Evolutionary conservation across 140 eudicot species (phyloP).

Genomic region (Bidens hawaiensis): DNA sequence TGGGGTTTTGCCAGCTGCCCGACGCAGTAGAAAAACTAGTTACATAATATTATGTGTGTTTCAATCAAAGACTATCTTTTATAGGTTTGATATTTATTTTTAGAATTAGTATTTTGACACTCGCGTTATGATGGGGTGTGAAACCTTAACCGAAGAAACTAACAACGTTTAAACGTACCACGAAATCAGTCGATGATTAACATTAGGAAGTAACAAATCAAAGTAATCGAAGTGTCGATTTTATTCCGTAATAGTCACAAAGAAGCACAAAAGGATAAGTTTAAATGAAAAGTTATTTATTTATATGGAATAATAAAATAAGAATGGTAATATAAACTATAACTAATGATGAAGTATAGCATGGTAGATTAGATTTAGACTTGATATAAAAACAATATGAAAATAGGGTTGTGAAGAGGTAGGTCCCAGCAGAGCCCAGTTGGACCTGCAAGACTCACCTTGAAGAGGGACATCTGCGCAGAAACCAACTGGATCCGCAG

Average conservation of each 20-base stretch:
- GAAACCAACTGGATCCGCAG: no score
- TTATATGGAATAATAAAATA: constrained; percentile 6
- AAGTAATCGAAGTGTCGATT: no score
- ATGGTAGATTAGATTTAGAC: constrained; percentile 25
- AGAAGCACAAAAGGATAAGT: neutral
- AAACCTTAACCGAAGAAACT: no score
- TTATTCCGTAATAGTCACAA: neutral
- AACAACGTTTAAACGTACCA: no score
- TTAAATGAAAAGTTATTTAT: neutral
- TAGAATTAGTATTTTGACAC: no score
- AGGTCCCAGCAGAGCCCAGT: no score
- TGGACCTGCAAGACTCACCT: no score
- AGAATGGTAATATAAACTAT: neutral
- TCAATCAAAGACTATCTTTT: constrained; percentile 1
- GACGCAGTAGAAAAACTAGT: no score
- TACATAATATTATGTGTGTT: neutral
- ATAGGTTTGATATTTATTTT: neutral
- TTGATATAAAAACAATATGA: constrained; percentile 21
- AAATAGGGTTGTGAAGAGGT: constrained; percentile 18
- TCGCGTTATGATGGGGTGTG: constrained; percentile 2
- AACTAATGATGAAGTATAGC: constrained; percentile 26
- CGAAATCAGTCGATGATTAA: no score
- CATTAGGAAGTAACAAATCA: no score
- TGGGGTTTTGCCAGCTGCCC: no score
- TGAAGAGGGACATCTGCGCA: no score